Evolutionary conservation across 345 rosid species (phyloP), one percentile per base, ranked within the genome.

Genomic region (Physaria fendleri): DNA sequence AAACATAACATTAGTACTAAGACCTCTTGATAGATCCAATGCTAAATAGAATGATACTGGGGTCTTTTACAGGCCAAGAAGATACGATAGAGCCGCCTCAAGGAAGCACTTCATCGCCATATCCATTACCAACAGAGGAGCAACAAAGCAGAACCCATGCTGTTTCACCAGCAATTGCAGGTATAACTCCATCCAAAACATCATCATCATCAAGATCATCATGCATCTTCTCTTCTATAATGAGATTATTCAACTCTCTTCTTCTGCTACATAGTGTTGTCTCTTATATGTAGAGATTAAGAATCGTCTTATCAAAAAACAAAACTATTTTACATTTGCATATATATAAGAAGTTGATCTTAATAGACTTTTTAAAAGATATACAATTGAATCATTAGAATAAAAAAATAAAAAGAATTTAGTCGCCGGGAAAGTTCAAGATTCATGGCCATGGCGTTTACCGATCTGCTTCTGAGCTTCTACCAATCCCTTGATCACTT

Each of bases 81-180:
- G 78, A 66, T 56, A 67, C 71, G 52, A 69, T 70, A 37, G 52
- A 44, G 43, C 71, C 84, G 25, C 71, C 67, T 44, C 56, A 61
- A 17, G 66, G 66, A 34, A 64, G 45, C 8, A 82, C 76, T 15
- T 64, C 79, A 64, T 58, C 83, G 1, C 52, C 71, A 20, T 69
- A 71, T 57, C 85, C 87, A 5, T 70, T 87, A 55, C 95, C 97
- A 17, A 76, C 94, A 25, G 87, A 82, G 5, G 87, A 82, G 75
- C 87, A 87, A 41, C 89, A 80, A 66, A 77, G 74, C 38, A 42
- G 79, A 44, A 32, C 35, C 45, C 80, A 57, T 33, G 97, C 91
- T 3, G 87, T 83, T 45, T 71, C 94, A 28, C 97, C 97, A 23
- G 95, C 89, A n/a, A 71, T 83, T 27, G 95, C 97, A 2, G 89